Conservation (phyloP, 257 asterid species). For the Cinchona pubescens region DNA sequence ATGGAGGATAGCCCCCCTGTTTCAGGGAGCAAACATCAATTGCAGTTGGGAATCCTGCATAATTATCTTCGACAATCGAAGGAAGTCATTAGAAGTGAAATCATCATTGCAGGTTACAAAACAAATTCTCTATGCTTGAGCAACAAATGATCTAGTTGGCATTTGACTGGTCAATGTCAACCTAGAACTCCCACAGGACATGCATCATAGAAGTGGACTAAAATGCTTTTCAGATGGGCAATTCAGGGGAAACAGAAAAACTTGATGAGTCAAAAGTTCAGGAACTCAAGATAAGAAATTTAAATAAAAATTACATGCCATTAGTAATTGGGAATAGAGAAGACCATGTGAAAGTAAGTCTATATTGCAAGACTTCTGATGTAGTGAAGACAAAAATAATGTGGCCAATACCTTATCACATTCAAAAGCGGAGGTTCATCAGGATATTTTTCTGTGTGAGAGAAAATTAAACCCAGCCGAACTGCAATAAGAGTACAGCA, state of each 20-base stretch:
- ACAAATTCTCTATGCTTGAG: neutral
- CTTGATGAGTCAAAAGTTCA: neutral
- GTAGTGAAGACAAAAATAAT: conserved; percentile 4
- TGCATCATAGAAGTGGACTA: neutral
- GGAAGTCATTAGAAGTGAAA: neutral
- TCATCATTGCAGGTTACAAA: neutral
- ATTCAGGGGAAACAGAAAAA: neutral
- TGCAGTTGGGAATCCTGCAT: neutral
- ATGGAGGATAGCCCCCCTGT: neutral
- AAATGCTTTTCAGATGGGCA: neutral
- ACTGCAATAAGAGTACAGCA: conserved; percentile 44
- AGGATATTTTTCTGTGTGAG: conserved; percentile 89
- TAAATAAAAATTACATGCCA: neutral
- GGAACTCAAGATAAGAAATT: neutral
- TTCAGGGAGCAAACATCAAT: neutral
- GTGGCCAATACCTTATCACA: conserved; percentile 49
- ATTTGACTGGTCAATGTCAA: neutral
- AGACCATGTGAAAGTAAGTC: neutral
- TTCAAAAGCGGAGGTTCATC: conserved; percentile 90
- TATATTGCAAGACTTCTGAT: neutral
- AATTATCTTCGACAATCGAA: neutral
- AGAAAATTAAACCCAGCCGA: conserved; percentile 68
- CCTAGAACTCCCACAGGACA: neutral
- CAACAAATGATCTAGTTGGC: too few species aligned
- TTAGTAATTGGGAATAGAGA: neutral